Conservation (phyloP, 2,329 filamentous ascomycete species). For the Colletotrichum falcatum region DNA sequence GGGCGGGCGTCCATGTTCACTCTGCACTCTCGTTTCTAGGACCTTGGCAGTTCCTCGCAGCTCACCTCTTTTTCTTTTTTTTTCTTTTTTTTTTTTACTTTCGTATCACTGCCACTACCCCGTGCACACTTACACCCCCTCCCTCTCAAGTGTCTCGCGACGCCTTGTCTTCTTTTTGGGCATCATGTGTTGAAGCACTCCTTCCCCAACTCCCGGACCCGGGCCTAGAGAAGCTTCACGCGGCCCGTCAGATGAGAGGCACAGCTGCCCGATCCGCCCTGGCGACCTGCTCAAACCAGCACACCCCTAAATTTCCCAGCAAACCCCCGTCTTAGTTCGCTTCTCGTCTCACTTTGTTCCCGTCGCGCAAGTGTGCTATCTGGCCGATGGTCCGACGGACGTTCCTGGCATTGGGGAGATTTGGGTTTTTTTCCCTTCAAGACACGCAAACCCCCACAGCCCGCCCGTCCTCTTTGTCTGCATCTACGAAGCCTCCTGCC, state of each 20-base stretch:
- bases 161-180: slow-evolving; percentile 21
- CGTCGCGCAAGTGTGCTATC: slow-evolving; percentile 25
- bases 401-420: slow-evolving; percentile 22
- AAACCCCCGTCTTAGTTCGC: slow-evolving; percentile 9
- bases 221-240: background rate
- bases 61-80: slow-evolving; percentile 4
- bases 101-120: slow-evolving; percentile 6
- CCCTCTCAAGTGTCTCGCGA: background rate
- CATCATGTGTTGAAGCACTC: slow-evolving; percentile 1
- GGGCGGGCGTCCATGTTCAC: slow-evolving; percentile 22
- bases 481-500: background rate
- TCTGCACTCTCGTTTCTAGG: slow-evolving; percentile 2
- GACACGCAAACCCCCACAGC: background rate
- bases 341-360: slow-evolving; percentile 23
- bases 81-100: slow-evolving; percentile 12
- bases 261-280: slow-evolving; percentile 26
- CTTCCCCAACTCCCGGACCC: background rate
- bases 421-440: slow-evolving; percentile 1
- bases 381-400: slow-evolving; percentile 9
- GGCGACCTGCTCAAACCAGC: background rate
- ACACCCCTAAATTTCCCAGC: background rate
- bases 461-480: background rate
- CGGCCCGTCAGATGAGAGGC: slow-evolving; percentile 30
- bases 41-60: slow-evolving; percentile 19
- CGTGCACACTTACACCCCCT: background rate